Percentiles rank a stretch among this genome's conserved stretches.
phyloP scores from a whole-genome alignment of 2,329 filamentous ascomycete species.

The Phaeoacremonium minimum region DNA sequence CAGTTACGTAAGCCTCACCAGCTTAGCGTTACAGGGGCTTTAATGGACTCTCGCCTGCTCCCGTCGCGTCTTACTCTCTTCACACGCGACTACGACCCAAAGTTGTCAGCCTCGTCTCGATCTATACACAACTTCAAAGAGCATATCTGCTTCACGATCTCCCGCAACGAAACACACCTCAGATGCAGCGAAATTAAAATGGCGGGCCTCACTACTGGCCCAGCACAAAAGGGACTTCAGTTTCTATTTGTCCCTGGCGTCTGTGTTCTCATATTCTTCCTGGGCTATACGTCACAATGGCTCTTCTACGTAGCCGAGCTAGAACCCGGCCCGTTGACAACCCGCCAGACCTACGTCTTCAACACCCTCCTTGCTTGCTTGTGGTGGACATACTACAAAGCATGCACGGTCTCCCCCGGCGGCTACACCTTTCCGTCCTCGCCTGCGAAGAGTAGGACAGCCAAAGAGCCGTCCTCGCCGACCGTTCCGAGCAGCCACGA shows the following conservation, averaged over 20 bases:
- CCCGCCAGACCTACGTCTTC: slow-evolving; percentile 55
- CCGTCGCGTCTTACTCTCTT: background rate
- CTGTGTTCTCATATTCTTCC: slow-evolving; percentile 61
- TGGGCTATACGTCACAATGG: slow-evolving; percentile 69
- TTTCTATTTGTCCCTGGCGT: slow-evolving; percentile 65
- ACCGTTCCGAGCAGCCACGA: background rate
- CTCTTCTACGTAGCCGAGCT: slow-evolving; percentile 61
- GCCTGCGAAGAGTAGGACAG: background rate
- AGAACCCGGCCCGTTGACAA: slow-evolving; percentile 55
- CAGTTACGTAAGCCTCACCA: background rate
- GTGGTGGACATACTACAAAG: slow-evolving; percentile 65
- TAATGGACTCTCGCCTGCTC: too few relatives aligned
- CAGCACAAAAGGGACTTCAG: slow-evolving; percentile 40
- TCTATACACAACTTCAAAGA: too few relatives aligned
- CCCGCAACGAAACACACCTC: too few relatives aligned
- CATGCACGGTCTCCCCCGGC: slow-evolving; percentile 55
- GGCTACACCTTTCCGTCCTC: slow-evolving; percentile 36
- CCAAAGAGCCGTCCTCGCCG: slow-evolving; percentile 1
- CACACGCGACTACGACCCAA: background rate
- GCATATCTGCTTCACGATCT: too few relatives aligned
- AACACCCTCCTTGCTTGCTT: slow-evolving; percentile 62
- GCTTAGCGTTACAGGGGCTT: too few relatives aligned
- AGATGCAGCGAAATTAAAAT: slow-evolving; percentile 9
- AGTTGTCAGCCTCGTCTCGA: too few relatives aligned
- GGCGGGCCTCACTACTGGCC: slow-evolving; percentile 20